These are phyloP conservation scores for Diaporthe ilicicola DNA, from an alignment of 2,329 filamentous ascomycete genomes.

Conservation along the genomic window DNA sequence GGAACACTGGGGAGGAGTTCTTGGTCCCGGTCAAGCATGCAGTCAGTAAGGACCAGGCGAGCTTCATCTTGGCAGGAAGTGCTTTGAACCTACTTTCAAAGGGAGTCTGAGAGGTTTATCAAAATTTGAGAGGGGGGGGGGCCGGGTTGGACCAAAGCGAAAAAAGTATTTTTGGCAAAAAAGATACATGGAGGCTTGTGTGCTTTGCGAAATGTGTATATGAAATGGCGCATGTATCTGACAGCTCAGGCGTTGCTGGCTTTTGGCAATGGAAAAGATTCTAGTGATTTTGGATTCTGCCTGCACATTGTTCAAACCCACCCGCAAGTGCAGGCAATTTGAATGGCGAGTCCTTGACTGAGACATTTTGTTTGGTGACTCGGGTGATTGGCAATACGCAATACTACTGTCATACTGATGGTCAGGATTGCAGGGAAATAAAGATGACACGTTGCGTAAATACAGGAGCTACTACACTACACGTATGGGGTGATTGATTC, in stretches of 20 bases:
- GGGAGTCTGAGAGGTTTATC: conserved; percentile 37
- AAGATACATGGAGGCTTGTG: conserved; percentile 9
- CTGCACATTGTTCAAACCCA: neutral
- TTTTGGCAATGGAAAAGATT: neutral
- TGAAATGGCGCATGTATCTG: conserved; percentile 24
- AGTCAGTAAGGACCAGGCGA: conserved; percentile 87
- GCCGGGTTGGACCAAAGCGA: neutral
- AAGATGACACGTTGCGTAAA: too few relatives aligned
- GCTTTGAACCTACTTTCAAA: conserved; percentile 90
- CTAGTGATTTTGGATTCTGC: neutral
- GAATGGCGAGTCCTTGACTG: neutral
- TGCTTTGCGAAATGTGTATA: conserved; percentile 18
- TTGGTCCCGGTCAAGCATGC: conserved; percentile 85
- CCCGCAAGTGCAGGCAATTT: neutral
- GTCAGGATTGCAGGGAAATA: too few relatives aligned
- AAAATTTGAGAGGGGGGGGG: neutral
- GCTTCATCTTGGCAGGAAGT: conserved; percentile 91
- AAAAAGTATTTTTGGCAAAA: neutral
- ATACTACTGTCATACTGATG: neutral
- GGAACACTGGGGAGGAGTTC: conserved; percentile 68
- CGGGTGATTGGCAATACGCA: too few relatives aligned
- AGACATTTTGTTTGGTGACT: neutral
- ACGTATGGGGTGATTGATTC: neutral
- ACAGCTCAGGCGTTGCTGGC: conserved; percentile 14
- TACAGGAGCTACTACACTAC: too few relatives aligned